phyloP scores from a whole-genome alignment of 2,329 filamentous ascomycete species.

The Paramyrothecium roridum region DNA sequence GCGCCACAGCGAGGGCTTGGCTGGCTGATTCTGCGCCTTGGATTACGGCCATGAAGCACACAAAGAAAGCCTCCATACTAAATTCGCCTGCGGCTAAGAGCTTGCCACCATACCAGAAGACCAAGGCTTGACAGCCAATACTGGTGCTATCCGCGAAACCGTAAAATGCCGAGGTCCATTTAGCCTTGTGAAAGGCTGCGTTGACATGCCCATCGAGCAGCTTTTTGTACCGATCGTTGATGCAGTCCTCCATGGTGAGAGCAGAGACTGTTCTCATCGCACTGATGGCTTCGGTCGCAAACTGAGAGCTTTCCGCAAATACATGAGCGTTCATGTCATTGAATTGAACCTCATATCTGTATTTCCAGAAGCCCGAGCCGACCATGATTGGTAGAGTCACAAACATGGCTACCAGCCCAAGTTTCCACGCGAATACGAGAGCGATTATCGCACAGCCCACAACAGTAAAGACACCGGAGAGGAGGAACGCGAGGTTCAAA shows the following conservation, averaged over 20 bases:
- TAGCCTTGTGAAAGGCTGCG: conserved; percentile 24
- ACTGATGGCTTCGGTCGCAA: conserved; percentile 59
- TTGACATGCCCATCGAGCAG: conserved; percentile 31
- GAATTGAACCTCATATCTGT: conserved; percentile 50
- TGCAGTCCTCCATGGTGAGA: conserved; percentile 57
- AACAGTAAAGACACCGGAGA: conserved; percentile 24
- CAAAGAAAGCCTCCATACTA: conserved; percentile 45
- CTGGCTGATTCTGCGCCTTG: conserved; percentile 43
- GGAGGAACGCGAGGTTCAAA: conserved; percentile 22
- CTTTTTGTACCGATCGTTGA: conserved; percentile 35
- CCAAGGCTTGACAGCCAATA: conserved; percentile 43
- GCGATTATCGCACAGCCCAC: conserved; percentile 24
- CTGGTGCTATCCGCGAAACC: conserved; percentile 34
- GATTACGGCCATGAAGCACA: conserved; percentile 49
- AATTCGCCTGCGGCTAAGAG: conserved; percentile 24
- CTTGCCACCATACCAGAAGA: conserved; percentile 47
- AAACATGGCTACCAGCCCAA: conserved; percentile 32
- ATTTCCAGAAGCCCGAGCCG: conserved; percentile 28
- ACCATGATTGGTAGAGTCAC: conserved; percentile 30
- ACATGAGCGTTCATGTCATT: conserved; percentile 55
- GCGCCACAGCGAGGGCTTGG: conserved; percentile 10
- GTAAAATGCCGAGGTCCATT: conserved; percentile 27
- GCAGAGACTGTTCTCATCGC: conserved; percentile 62
- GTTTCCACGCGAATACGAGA: conserved; percentile 31
- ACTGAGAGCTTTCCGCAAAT: conserved; percentile 59